Evolutionary conservation across 805 yeast genomes (phyloP), one percentile per base, ranked within the genome.

Genomic region (Vanderwaltozyma verrucispora): DNA sequence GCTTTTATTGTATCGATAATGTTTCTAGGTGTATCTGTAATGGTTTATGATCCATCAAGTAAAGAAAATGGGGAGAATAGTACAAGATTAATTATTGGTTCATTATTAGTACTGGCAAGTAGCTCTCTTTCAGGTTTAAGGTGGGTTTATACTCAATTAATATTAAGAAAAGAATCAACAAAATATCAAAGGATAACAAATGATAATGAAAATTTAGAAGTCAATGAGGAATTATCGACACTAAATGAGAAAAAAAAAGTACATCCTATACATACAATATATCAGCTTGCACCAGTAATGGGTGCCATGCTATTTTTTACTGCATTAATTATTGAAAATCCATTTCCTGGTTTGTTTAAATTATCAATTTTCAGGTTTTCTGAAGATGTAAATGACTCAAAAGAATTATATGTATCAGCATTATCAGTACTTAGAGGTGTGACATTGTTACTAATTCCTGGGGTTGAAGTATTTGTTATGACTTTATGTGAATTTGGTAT

Each of bases 71-170:
- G 37, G 6, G 42, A 41, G 12, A 40, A 42, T 13, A 36, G 20
- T 15, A 46, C 48, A 5, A 46, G 37, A 3, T 32, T 46, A 21
- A 37, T 57, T 23, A 42, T 79, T 2, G 97, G 98, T 2, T 75
- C 86, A 17, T 37, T 75, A 2, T 62, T 87, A 20, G 96, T 89
- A 1, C 62, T 92, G 21, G 62, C 72, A 2, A 88, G 95, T 4
- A 75, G 94, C 2, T 71, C 81, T 54, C 71, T 86, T 63, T 79
- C 92, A 13, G 98, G 98, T 0, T 64, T 92, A 36, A 72, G 98
- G 45, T 92, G 98, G 98, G 89, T 95, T 1, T 73, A 88, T 43
- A 87, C 97, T 1, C 97, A 92, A 54, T 58, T 92, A 17, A 68
- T 89, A 26, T 63, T 92, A 35, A 80, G 72, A 46, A 24, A 28